Base-by-base conservation (phyloP, 306 rosid species). In the Ceratonia siliqua region DNA sequence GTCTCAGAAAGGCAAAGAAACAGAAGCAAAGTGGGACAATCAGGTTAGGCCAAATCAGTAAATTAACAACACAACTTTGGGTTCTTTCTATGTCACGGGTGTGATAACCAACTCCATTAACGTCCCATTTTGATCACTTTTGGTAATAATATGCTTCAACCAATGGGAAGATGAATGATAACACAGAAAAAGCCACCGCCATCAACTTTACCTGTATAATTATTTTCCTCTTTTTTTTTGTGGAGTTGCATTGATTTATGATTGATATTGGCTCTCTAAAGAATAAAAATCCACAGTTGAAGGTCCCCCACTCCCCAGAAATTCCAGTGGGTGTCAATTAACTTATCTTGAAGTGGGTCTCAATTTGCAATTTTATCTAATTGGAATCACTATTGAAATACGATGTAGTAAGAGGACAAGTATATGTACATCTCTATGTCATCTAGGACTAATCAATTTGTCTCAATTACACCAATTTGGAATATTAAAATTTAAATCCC, bases 11-110 rank as follows among this genome's bases (percentile, higher is more conserved):
- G 18, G 38, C 58, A 25, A 53, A 18, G 74, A 56, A 52, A 52
- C 24, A 13, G 59, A 41, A 2, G 22, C 36, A 45, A 33, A 36
- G 10, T 70, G 75, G 52, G 21, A 12, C 36, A 8, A 24, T n/a
- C 35, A 38, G 74, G 20, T 28, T 57, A 21, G 28, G 12, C 14
- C 27, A 17, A 25, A 72, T 56, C 45, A 78, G 55, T 41, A 53
- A 50, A n/a, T 28, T 22, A 42, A 71, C 62, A 43, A 36, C 55
- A 62, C 35, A 72, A 72, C 10, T 42, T 62, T 42, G 61, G 53
- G 67, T 63, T 45, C 20, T 72, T 21, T 80, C 41, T 9, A 14
- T 73, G 12, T 82, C 90, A 86, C 90, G 87, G 90, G 79, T 81
- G 49, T 70, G 76, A 77, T 81, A 57, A 72, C 83, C 36, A 27